A percentile compares a stretch with the other conserved stretches of the same genome.
Conservation (phyloP, 2,329 filamentous ascomycete species). For the Microdochium trichocladiopsis region DNA sequence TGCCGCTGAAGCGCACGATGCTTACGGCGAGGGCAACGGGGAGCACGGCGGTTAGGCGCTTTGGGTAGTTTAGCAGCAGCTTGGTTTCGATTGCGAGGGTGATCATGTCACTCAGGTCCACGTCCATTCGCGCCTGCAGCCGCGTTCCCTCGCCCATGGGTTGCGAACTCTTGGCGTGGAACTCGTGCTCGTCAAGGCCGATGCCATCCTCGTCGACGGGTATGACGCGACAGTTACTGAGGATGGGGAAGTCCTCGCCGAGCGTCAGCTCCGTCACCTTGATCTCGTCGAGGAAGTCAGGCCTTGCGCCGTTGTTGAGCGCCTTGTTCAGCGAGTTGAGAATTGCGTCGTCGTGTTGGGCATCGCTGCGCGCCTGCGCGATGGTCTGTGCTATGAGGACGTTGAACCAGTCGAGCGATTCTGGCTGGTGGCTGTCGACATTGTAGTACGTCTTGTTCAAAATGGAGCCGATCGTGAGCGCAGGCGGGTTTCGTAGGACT, state of each 20-base stretch:
- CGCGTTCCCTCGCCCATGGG: conserved; percentile 55
- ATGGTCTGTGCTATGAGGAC: conserved; percentile 95
- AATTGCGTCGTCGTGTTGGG: conserved; percentile 85
- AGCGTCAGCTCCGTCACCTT: conserved; percentile 88
- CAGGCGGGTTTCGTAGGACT: conserved; percentile 64
- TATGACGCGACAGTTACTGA: conserved; percentile 95
- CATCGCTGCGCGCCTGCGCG: conserved; percentile 88
- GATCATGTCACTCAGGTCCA: conserved; percentile 92
- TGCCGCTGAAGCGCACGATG: conserved; percentile 91
- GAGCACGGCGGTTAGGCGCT: conserved; percentile 78
- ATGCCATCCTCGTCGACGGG: conserved; percentile 77
- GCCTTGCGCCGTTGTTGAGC: conserved; percentile 79
- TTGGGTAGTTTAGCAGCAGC: conserved; percentile 88
- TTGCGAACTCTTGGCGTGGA: conserved; percentile 41
- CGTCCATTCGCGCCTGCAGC: conserved; percentile 92
- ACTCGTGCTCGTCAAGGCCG: conserved; percentile 33
- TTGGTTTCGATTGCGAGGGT: conserved; percentile 94
- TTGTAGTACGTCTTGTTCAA: conserved; percentile 97
- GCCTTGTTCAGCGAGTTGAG: conserved; percentile 77
- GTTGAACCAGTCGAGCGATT: conserved; percentile 98
- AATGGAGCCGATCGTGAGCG: conserved; percentile 86
- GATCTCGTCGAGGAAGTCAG: conserved; percentile 90
- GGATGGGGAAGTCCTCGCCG: conserved; percentile 96
- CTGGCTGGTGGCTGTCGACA: conserved; percentile 88
- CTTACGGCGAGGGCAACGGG: conserved; percentile 89